Percentiles rank a stretch among this genome's conserved stretches.
phyloP scores from a whole-genome alignment of 2,329 filamentous ascomycete genomes.

The Alternaria gaisen region DNA sequence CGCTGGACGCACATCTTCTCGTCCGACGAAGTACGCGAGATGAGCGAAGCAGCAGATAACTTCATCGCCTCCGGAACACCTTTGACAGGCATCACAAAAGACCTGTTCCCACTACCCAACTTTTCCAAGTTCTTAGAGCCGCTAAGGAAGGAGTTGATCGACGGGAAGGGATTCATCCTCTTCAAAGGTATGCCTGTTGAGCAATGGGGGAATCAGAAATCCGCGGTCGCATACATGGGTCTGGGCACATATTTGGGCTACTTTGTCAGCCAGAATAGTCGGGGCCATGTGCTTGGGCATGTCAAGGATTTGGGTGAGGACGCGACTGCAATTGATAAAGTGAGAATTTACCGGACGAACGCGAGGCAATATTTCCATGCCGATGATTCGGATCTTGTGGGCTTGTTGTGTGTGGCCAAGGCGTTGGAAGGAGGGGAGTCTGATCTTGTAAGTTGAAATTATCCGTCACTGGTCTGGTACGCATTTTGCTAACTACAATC shows the following conservation, averaged over 20 bases:
- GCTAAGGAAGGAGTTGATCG: slow-evolving; percentile 72
- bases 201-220: slow-evolving; percentile 80
- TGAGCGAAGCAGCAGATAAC: slow-evolving; percentile 71
- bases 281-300: slow-evolving; percentile 85
- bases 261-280: slow-evolving; percentile 85
- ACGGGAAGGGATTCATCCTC: slow-evolving; percentile 89
- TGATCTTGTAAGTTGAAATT: slow-evolving; percentile 67
- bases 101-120: slow-evolving; percentile 69
- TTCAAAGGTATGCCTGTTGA: slow-evolving; percentile 85
- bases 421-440: slow-evolving; percentile 84
- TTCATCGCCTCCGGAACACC: slow-evolving; percentile 73
- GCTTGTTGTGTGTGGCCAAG: slow-evolving; percentile 80
- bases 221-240: slow-evolving; percentile 79
- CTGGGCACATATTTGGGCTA: slow-evolving; percentile 85
- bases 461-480: not conserved
- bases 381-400: slow-evolving; percentile 84
- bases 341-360: slow-evolving; percentile 90
- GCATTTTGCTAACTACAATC: not conserved
- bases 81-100: slow-evolving; percentile 75
- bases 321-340: slow-evolving; percentile 79
- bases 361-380: slow-evolving; percentile 87
- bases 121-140: slow-evolving; percentile 63
- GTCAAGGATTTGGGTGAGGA: slow-evolving; percentile 90
- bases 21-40: slow-evolving; percentile 70
- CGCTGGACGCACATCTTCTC: slow-evolving; percentile 78